Base-by-base conservation (phyloP, 345 rosid genomes). In the Hypericum androsaemum region DNA sequence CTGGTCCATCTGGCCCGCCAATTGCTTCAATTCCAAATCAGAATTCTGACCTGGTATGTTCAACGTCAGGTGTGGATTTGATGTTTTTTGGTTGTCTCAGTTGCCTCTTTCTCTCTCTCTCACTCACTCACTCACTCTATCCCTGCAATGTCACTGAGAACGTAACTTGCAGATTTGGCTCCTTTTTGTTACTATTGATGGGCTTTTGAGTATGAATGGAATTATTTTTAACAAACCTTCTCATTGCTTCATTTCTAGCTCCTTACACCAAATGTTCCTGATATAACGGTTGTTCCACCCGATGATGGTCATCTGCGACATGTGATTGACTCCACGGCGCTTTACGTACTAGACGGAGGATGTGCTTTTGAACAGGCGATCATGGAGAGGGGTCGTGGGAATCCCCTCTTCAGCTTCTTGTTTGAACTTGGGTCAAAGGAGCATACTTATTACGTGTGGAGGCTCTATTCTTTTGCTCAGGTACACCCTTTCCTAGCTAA, bases 281-380 rank as follows among this genome's bases (percentile, higher is more conserved):
- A 94, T 76, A 88, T 94, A 72, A 88, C 70, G 78, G 94, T 94
- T 64, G 60, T 68, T 70, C 76, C 80, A 10, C 99, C 95, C 39
- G 95, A 94, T 57, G 78, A 83, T 65, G 81, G 74, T 67, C 99
- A 88, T 64, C 80, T 94, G 28, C 79, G 58, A 54, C 99, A 88
- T 77, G 79, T 88, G 58, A 83, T 94, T 58, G 99, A 94, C 79
- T 80, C 95, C 43, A 83, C 88, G 97, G 97, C 99, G 53, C 74
- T 88, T 44, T 86, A 82, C 76, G 95, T 94, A 63, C 62, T 94
- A 62, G 99, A 94, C 73, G 99, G 99, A 41, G 99, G 92, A 59
- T 94, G 99, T 69, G 87, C 89, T 45, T 88, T 94, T 73, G 99
- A 94, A 68, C 95, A 94, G 80, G 99, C 99, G 67, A 80, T 88